Evolutionary conservation across 306 rosid species (phyloP), one percentile per base, ranked within the genome.

Genomic region (Citrullus amarus): DNA sequence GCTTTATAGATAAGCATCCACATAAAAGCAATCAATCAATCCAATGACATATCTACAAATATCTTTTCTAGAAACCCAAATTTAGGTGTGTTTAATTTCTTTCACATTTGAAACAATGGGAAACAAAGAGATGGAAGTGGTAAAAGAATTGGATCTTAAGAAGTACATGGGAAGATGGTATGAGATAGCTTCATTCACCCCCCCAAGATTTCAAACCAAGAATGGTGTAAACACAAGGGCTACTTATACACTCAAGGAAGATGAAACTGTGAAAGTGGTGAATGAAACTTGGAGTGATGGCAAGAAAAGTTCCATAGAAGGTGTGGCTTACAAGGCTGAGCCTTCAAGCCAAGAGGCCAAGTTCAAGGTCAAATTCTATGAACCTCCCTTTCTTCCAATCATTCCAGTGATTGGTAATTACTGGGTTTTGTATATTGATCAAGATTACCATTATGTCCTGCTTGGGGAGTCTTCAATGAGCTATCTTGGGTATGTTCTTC

Each of bases 141-240:
- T 83, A 78, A 92, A 79, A 81, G 82, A 80, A 34, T 50, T 95
- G 10, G 97, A 95, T 73, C 0, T 95, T 36, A 50, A 81, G 78
- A 76, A 91, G 28, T 95, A 92, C 89, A 91, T 88, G 97, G 99
- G 99, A 8, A 84, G 97, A 4, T 92, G 99, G 99, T 92, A 91
- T 66, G 99, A 95, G 81, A 95, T 95, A 18, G 96, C 97, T 0
- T 95, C 92, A 14, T 92, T 77, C 22, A 22, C 28, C 28, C 97
- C 97, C 11, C 90, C 97, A 5, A 14, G 51, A 36, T 84, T 84
- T 86, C 97, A 92, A 46, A 96, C 97, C 6, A 89, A 75, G 55
- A 80, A 77, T 43, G 99, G 99, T 0, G 85, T 55, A 12, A 34
- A 92, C 87, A 95, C 99, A 2, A 85, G 97, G 79, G 97, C 99